Base-by-base conservation (phyloP, 805 yeast genomes). In the Wickerhamiella galacta region DNA sequence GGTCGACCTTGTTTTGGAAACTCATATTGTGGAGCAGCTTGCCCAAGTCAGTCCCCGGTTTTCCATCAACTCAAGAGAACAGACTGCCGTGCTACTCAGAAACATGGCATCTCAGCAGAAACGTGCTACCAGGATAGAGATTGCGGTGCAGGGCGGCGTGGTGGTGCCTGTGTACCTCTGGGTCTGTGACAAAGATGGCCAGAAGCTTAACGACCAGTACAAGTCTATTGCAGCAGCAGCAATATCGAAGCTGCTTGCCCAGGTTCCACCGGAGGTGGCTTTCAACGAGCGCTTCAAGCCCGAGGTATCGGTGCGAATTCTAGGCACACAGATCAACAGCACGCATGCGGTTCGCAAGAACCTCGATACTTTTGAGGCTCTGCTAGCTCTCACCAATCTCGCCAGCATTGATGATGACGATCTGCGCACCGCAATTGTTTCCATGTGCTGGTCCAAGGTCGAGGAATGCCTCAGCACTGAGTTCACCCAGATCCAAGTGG, bases 341-440 rank as follows among this genome's bases (percentile, higher is more conserved):
- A 44, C 44, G 11, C 20, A 24, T 18, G 40, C 52, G 3, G 43
- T 35, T 10, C 33, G 47, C 5, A 52, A 22, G 15, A 39, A 39
- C 30, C 49, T 60, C 18, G 64, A 59, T 31, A 60, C 64, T 15
- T 66, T 64, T 41, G 76, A 72, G 43, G 57, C 73, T 0, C 53
- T 79, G 25, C 47, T 74, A 16, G 80, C 85, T 0, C 58, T 78
- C 19, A 78, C 87, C 1, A 79, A 78, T 49, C 41, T 75, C 6
- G 67, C 81, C 0, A 62, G 80, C 0, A 38, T 61, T 2, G 58
- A 56, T 27, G 58, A 57, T 8, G 56, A 60, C 4, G 52, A 51
- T 10, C 51, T 60, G 22, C 60, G 63, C 7, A 53, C 63, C 18
- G 57, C 51, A 9, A 54, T 62, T 4, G 49, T 54, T 28, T 50